A percentile compares a stretch with the other conserved stretches of the same genome.
phyloP scores from a whole-genome alignment of 306 rosid genomes.

The Sophora flavescens region DNA sequence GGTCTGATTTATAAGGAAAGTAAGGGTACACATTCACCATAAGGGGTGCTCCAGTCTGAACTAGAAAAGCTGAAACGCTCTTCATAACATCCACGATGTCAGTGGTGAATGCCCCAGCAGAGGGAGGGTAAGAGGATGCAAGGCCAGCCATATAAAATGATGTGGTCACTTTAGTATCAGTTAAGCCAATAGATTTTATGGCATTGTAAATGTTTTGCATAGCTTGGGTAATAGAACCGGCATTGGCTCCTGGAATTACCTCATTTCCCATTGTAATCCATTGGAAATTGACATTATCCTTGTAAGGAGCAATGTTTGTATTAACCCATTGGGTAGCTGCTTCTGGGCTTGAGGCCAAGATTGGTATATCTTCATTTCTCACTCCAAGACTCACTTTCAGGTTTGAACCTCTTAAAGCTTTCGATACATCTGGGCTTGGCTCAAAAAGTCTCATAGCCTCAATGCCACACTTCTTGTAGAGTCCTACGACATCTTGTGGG shows the following conservation, averaged over 20 bases:
- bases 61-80: neutral
- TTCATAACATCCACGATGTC: neutral
- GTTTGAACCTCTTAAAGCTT: constrained; percentile 37
- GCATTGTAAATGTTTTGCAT: constrained; percentile 24
- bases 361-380: constrained; percentile 14
- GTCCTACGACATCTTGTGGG: constrained; percentile 19
- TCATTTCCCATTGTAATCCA: constrained; percentile 37
- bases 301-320: constrained; percentile 37
- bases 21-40: constrained; percentile 44
- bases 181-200: constrained; percentile 21
- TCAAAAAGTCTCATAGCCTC: constrained; percentile 30
- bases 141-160: constrained; percentile 7
- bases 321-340: constrained; percentile 42
- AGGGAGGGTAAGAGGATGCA: constrained; percentile 40
- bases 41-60: constrained; percentile 27
- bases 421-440: constrained; percentile 37
- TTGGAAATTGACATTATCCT: neutral
- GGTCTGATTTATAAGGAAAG: neutral
- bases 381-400: constrained; percentile 39
- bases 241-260: constrained; percentile 22
- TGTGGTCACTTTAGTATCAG: constrained; percentile 26
- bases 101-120: constrained; percentile 6
- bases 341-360: constrained; percentile 1
- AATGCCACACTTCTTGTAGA: constrained; percentile 38
- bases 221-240: constrained; percentile 7